Evolutionary conservation across 1,284 basidiomycete genomes (phyloP).

Genomic region (Grifola frondosa): DNA sequence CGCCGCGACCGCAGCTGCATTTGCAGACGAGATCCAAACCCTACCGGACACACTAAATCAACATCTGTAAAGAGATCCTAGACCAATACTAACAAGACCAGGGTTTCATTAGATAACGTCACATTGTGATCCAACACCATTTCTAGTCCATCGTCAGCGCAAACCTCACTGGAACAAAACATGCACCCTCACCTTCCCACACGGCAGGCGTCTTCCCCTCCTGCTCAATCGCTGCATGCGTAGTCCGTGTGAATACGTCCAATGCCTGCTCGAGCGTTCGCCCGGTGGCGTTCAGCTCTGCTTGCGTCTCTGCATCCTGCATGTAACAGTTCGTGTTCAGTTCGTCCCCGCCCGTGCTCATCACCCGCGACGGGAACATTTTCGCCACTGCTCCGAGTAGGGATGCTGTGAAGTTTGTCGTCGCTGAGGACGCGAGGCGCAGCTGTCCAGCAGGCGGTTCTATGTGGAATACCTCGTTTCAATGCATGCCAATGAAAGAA

Average conservation of each 20-base stretch:
- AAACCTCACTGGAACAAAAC: constrained; percentile 29
- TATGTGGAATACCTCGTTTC: constrained; percentile 4
- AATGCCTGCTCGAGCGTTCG: constrained; percentile 64
- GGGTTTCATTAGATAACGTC: constrained; percentile 61
- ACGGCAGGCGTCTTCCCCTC: constrained; percentile 60
- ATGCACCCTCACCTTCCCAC: constrained; percentile 55
- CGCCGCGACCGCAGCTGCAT: constrained; percentile 43
- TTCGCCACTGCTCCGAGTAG: constrained; percentile 44
- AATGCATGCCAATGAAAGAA: background rate
- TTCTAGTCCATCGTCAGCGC: constrained; percentile 45
- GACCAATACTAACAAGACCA: constrained; percentile 60
- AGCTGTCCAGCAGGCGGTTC: constrained; percentile 84
- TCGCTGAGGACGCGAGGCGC: constrained; percentile 54
- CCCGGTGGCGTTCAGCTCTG: constrained; percentile 45
- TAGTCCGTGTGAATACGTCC: constrained; percentile 54
- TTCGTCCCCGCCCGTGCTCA: constrained; percentile 85
- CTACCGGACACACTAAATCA: constrained; percentile 30
- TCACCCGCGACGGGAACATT: constrained; percentile 56
- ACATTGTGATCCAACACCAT: constrained; percentile 69
- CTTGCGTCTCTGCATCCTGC: constrained; percentile 57
- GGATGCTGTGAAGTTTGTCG: constrained; percentile 41
- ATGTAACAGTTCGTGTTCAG: constrained; percentile 70
- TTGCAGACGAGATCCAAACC: constrained; percentile 51
- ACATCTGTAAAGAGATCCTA: background rate
- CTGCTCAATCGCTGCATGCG: constrained; percentile 44